These are phyloP conservation scores for Glycine tomentella DNA, from an alignment of 306 rosid species.

Conservation along the genomic window DNA sequence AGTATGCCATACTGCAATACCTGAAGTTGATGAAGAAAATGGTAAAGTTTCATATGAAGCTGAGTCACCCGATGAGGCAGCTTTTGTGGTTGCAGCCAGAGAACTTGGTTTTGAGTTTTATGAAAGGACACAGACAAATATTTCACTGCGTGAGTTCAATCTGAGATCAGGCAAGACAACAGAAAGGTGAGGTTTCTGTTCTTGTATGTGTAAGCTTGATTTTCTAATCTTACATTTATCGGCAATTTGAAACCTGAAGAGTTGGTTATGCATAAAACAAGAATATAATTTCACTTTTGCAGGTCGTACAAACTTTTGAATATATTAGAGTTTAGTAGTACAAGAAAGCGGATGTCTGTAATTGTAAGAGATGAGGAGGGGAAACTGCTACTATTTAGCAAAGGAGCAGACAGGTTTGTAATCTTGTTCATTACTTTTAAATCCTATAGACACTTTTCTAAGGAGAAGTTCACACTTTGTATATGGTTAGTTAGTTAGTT, in stretches of 20 bases:
- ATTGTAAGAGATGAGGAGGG: conserved; percentile 74
- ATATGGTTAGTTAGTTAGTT: neutral
- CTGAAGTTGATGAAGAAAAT: conserved; percentile 82
- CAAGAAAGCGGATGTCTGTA: conserved; percentile 93
- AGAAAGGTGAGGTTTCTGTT: conserved; percentile 60
- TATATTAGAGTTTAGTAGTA: conserved; percentile 82
- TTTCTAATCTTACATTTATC: conserved; percentile 14
- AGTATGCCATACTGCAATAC: conserved; percentile 89
- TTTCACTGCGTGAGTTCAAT: conserved; percentile 70
- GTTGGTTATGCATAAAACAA: conserved; percentile 1
- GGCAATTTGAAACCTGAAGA: conserved; percentile 6
- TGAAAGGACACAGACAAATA: conserved; percentile 77
- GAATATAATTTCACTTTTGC: conserved; percentile 36
- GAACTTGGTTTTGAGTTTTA: conserved; percentile 90
- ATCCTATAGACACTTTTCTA: neutral
- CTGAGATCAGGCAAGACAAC: conserved; percentile 51
- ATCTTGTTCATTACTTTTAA: conserved; percentile 39
- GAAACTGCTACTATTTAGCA: conserved; percentile 69
- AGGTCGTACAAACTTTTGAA: conserved; percentile 71
- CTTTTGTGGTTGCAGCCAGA: conserved; percentile 91
- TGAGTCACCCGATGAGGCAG: conserved; percentile 97
- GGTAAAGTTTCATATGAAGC: conserved; percentile 81
- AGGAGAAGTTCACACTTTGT: neutral
- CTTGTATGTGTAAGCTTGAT: conserved; percentile 17
- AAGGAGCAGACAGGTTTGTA: conserved; percentile 95